Percentiles rank a stretch among this genome's conserved stretches.
These are phyloP conservation scores for Claviceps arundinis DNA, from an alignment of 2,329 filamentous ascomycete species.

Conservation along the genomic window DNA sequence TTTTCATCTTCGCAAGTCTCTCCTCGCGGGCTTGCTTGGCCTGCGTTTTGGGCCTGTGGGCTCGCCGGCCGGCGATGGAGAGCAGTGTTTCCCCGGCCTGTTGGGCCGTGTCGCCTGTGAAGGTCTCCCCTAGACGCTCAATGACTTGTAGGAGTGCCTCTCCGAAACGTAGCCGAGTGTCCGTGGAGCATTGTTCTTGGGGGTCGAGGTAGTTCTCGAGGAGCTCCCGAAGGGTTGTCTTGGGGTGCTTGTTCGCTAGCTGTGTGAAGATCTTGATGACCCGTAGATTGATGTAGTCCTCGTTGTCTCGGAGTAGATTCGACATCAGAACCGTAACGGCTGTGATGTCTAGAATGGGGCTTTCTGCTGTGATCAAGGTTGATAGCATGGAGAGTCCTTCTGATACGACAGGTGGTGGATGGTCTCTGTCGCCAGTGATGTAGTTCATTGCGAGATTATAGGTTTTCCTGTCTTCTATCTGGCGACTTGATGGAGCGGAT, in stretches of 20 bases:
- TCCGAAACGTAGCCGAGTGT: slow-evolving; percentile 54
- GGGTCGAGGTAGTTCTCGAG: slow-evolving; percentile 55
- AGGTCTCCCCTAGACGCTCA: slow-evolving; percentile 44
- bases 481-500: slow-evolving; percentile 29
- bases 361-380: slow-evolving; percentile 38
- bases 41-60: slow-evolving; percentile 45
- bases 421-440: slow-evolving; percentile 43
- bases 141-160: slow-evolving; percentile 53
- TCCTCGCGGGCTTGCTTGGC: slow-evolving; percentile 39
- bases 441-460: slow-evolving; percentile 52
- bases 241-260: slow-evolving; percentile 48
- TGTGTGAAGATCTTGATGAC: slow-evolving; percentile 52
- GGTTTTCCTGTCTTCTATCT: slow-evolving; percentile 46
- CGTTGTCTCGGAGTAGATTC: slow-evolving; percentile 48
- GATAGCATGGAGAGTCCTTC: slow-evolving; percentile 51
- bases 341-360: slow-evolving; percentile 52
- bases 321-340: slow-evolving; percentile 50
- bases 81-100: slow-evolving; percentile 46
- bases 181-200: slow-evolving; percentile 42
- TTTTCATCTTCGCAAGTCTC: slow-evolving; percentile 32
- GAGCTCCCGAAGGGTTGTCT: slow-evolving; percentile 47
- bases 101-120: slow-evolving; percentile 38
- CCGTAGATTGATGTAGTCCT: slow-evolving; percentile 60
- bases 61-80: slow-evolving; percentile 50
- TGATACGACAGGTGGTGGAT: slow-evolving; percentile 51